Evolutionary conservation across 805 yeast species (phyloP), one percentile per base, ranked within the genome.

Genomic region (Grigorovia jiainica): DNA sequence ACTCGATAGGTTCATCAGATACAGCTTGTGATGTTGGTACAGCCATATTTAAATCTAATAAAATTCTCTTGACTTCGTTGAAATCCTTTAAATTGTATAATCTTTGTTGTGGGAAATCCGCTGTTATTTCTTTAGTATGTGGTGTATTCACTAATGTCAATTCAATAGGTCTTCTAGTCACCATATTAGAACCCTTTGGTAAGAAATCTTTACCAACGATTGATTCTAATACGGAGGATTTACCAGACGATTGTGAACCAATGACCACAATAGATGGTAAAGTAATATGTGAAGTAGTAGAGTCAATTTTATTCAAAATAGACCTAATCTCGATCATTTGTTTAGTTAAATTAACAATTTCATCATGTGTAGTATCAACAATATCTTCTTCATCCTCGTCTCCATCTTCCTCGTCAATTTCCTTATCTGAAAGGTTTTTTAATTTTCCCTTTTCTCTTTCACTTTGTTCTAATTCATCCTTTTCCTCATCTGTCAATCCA

Each of bases 111-210:
- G 98, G 97, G 55, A 92, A 90, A 60, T 90, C 97, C 1, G 97
- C 96, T 25, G 79, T 76, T 50, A 86, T 95, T 6, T 89, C 82
- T 2, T 87, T 87, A 0, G 78, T 53, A 34, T 71, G 71, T n/a
- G 94, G 89, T 3, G 95, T 78, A 57, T 92, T 89, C 7, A 92
- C 81, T 38, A 92, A 69, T 0, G 98, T 94, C 49, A 92, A 71
- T 65, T 92, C 99, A 37, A 92, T 90, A 1, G 99, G 99, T 53
- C 98, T 75, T 61, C 97, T 76, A 0, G 99, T 92, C 27, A 94
- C 98, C 98, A 92, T 94, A 58, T 94, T 92, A 34, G 86, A 77
- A 25, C 99, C 99, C 62, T 92, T 92, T 29, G 99, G 99, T 44
- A 92, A 67, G 52, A 92, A 92, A 59, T 92, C 97, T 52, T 85